Conservation (phyloP, 202 grass and related monocot genomes). For the Carex sylvatica region DNA sequence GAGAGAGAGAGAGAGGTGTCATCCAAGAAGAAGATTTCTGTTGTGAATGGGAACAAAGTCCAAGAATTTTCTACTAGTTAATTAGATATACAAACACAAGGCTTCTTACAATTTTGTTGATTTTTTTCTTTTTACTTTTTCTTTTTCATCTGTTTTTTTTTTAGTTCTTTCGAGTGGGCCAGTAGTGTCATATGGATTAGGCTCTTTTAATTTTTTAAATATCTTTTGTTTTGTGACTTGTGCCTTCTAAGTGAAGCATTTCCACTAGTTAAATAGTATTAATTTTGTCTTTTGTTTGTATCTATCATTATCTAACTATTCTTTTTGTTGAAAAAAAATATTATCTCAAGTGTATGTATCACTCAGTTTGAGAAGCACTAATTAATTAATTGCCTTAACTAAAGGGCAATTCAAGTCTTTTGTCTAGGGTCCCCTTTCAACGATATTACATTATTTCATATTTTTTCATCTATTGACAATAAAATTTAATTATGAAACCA, state of each 20-base stretch:
- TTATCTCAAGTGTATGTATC: not conserved
- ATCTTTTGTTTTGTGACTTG: not conserved
- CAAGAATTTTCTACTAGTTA: slow-evolving; percentile 19
- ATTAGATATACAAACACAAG: slow-evolving; percentile 21
- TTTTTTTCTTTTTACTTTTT: not conserved
- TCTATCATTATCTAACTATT: not conserved
- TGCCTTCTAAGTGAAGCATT: slow-evolving; percentile 18
- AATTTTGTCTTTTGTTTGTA: not conserved
- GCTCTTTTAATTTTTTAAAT: not conserved
- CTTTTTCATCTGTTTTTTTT: slow-evolving; percentile 14
- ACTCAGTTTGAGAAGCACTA: slow-evolving; percentile 3
- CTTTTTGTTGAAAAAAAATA: not conserved
- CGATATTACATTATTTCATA: not conserved
- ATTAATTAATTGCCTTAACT: not conserved
- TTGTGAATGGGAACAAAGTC: slow-evolving; percentile 12
- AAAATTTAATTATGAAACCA: not conserved
- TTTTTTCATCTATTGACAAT: not conserved
- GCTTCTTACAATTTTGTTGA: slow-evolving; percentile 17
- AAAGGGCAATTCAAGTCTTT: not conserved
- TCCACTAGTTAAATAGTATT: slow-evolving; percentile 19
- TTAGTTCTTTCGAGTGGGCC: not conserved
- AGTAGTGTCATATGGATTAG: slow-evolving; percentile 7
- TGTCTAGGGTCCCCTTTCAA: not conserved
- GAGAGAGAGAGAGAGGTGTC: not conserved
- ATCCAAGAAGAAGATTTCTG: slow-evolving; percentile 2